Evolutionary conservation across 2,329 filamentous ascomycete genomes (phyloP).

Genomic region (Tolypocladium album): DNA sequence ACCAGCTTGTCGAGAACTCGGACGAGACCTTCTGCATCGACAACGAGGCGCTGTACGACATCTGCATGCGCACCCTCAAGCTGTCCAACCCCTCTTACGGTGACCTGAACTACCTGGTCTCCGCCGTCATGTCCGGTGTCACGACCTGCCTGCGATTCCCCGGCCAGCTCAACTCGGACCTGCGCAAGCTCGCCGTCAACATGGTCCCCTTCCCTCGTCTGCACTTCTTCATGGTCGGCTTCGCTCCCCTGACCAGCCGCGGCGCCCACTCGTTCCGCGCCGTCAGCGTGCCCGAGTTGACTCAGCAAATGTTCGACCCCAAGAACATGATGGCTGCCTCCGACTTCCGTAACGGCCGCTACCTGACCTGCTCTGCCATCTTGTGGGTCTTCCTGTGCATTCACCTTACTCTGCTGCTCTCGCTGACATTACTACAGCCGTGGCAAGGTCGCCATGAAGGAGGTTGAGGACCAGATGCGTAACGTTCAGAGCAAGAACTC

Average conservation of each 20-base stretch:
- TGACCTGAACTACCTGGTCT: constrained; percentile 98
- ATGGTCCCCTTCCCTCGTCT: constrained; percentile 99
- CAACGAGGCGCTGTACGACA: constrained; percentile 99
- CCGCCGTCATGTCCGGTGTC: constrained; percentile 98
- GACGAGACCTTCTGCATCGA: constrained; percentile 99
- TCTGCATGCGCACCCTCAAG: constrained; percentile 99
- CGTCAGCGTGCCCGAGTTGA: constrained; percentile 93
- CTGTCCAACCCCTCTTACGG: constrained; percentile 97
- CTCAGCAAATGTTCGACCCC: constrained; percentile 99
- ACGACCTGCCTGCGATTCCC: constrained; percentile 99
- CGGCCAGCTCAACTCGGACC: constrained; percentile 98
- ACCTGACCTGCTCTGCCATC: constrained; percentile 98
- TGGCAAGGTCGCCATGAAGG: constrained; percentile 99
- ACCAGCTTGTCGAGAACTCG: constrained; percentile 99
- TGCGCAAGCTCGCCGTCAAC: constrained; percentile 99
- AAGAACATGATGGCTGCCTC: constrained; percentile 99
- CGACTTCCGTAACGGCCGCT: constrained; percentile 99
- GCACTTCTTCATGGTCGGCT: constrained; percentile 99
- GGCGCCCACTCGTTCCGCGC: constrained; percentile 90
- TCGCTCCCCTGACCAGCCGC: constrained; percentile 88
- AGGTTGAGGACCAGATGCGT: constrained; percentile 99
- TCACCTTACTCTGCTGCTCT: neutral
- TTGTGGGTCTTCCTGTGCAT: constrained; percentile 50
- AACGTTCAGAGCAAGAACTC: constrained; percentile 99
- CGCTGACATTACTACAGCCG: constrained; percentile 44